These are phyloP conservation scores for Fennellomyces sp. DNA, from an alignment of 371 early-diverging fungal species.

Conservation along the genomic window DNA sequence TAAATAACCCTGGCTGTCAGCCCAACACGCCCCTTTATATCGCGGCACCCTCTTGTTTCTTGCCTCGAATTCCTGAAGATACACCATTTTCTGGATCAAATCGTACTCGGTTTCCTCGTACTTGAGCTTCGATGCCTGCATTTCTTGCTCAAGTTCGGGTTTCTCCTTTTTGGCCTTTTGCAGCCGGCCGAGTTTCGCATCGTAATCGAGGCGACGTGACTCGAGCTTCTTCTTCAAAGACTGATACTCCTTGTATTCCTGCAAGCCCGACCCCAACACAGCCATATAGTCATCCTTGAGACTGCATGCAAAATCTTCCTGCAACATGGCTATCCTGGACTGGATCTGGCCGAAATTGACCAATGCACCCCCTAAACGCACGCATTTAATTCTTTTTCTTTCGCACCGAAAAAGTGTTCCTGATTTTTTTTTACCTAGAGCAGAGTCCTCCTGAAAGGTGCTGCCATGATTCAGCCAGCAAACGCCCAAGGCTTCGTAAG, in stretches of 20 bases:
- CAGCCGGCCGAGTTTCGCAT: conserved; percentile 85
- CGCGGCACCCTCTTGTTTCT: neutral
- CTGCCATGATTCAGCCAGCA: conserved; percentile 63
- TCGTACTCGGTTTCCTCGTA: conserved; percentile 88
- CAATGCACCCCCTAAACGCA: conserved; percentile 50
- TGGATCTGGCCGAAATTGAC: conserved; percentile 68
- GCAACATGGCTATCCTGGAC: conserved; percentile 60
- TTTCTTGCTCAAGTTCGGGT: conserved; percentile 88
- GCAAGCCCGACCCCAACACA: conserved; percentile 45
- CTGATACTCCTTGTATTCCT: conserved; percentile 68
- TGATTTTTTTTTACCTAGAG: too few relatives aligned
- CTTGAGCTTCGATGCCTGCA: conserved; percentile 85
- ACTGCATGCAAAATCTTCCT: conserved; percentile 52
- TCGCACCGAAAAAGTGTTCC: neutral
- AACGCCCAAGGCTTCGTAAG: conserved; percentile 64
- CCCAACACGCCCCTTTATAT: neutral
- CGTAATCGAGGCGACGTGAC: conserved; percentile 88
- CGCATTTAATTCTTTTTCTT: neutral
- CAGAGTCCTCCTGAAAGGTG: conserved; percentile 58
- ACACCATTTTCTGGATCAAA: conserved; percentile 65
- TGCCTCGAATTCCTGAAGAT: conserved; percentile 74
- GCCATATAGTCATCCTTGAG: conserved; percentile 50
- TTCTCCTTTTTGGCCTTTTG: conserved; percentile 91
- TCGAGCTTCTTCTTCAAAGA: conserved; percentile 83
- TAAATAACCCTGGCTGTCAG: neutral